Base-by-base conservation (phyloP, 2,329 filamentous ascomycete species). In the Incumbomyces delicatus region DNA sequence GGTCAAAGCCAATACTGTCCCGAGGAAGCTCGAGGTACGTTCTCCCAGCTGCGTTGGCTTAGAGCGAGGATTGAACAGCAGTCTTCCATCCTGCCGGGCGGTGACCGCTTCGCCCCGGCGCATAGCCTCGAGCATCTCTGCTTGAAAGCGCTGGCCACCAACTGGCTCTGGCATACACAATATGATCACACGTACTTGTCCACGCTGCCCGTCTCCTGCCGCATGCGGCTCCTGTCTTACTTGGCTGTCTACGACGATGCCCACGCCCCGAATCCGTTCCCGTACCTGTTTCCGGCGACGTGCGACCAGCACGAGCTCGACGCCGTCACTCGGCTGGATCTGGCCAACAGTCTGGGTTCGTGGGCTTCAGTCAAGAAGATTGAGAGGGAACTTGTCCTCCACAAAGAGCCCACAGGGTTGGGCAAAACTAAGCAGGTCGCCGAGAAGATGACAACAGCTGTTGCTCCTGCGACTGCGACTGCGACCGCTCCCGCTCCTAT, bases 171-270 rank as follows among this genome's bases (percentile, higher is more conserved):
- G 60, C 70, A 81, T 50, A 60, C 74, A 20, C 68, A 74, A 43
- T 78, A 78, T 52, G 76, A 81, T 54, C 71, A 74, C 46, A 63
- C 72, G 14, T 76, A 74, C 41, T 60, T 82, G 2, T 63, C 67
- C 1, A 64, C 71, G 2, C 55, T 81, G 11, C 75, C 78, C 0
- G 60, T 66, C 13, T 65, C 67, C 34, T 55, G 78, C 5, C 77
- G 77, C 53, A 62, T 73, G 50, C 60, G 68, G 1, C 53, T 83
- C 30, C 57, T 82, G 18, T 77, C 72, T 52, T 81, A 81, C 58
- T 56, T 81, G 27, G 67, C 71, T 3, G 58, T 68, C 12, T 76
- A 76, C 54, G 69, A 71, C 1, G 61, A 66, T 1, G 56, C 63
- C n/a, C 57, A 60, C 2, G 62, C 56, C 17, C 62, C 62, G 54